Evolutionary conservation across 345 rosid genomes (phyloP).

Genomic region (Kandelia obovata): DNA sequence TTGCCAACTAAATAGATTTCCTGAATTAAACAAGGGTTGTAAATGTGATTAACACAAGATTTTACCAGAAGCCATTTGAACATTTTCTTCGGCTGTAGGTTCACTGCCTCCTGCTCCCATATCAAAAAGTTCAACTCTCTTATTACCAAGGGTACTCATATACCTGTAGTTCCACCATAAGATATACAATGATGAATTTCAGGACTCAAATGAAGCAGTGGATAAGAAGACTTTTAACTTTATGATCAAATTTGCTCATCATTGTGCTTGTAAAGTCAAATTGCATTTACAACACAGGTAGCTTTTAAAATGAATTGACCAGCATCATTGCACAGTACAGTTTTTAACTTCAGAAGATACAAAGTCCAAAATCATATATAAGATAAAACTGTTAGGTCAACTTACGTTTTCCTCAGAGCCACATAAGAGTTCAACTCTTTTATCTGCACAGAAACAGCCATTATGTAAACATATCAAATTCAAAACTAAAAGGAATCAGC

Average conservation of each 20-base stretch:
- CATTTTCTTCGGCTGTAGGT: constrained; percentile 79
- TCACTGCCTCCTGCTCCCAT: constrained; percentile 93
- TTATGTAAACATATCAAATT: background rate
- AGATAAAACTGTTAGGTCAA: constrained; percentile 9
- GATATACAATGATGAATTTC: constrained; percentile 11
- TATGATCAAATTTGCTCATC: background rate
- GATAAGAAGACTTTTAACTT: background rate
- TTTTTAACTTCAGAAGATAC: background rate
- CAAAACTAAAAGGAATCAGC: background rate
- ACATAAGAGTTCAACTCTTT: constrained; percentile 94
- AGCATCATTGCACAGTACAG: too few relatives aligned
- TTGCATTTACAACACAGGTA: background rate
- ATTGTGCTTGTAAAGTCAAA: background rate
- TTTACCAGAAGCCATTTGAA: constrained; percentile 85
- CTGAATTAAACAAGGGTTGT: background rate
- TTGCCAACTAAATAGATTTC: background rate
- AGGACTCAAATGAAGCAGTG: constrained; percentile 1
- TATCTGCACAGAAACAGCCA: constrained; percentile 48
- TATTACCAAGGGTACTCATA: constrained; percentile 82
- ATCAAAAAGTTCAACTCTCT: constrained; percentile 87
- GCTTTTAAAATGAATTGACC: background rate
- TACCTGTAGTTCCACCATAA: constrained; percentile 47
- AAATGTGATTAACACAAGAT: background rate
- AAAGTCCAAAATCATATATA: constrained; percentile 6
- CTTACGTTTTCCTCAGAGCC: constrained; percentile 90